A percentile compares a stretch with the other conserved stretches of the same genome.
These are phyloP conservation scores for Flueggea neowawraea DNA, from an alignment of 441 rosid species.

Conservation along the genomic window DNA sequence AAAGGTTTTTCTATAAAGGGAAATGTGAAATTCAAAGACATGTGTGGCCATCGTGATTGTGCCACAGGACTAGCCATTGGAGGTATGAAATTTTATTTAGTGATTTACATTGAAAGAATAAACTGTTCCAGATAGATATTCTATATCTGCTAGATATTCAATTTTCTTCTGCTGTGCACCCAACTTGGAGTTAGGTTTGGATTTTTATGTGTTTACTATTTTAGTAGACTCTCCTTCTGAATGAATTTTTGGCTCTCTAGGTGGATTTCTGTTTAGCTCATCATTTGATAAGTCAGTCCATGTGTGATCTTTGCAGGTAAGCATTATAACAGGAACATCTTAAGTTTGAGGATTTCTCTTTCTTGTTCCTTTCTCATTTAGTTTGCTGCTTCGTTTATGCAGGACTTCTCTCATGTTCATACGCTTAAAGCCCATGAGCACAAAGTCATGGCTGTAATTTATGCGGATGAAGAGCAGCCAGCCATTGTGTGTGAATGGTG, in stretches of 20 bases:
- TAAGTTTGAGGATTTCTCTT: not conserved
- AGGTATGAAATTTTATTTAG: constrained; percentile 42
- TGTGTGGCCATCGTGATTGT: constrained; percentile 73
- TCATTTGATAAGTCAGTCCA: constrained; percentile 75
- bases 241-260: constrained; percentile 35
- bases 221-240: constrained; percentile 19
- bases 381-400: constrained; percentile 19
- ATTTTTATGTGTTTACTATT: not conserved
- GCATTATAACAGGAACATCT: not conserved
- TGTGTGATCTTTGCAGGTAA: constrained; percentile 90
- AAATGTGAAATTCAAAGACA: constrained; percentile 47
- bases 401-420: constrained; percentile 84
- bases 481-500: constrained; percentile 76
- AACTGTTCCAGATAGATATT: not conserved
- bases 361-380: not conserved
- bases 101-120: constrained; percentile 1
- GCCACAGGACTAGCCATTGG: constrained; percentile 78
- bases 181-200: too few relatives aligned
- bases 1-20: constrained; percentile 41
- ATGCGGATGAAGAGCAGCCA: constrained; percentile 57
- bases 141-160: not conserved
- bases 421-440: constrained; percentile 84
- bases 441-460: constrained; percentile 73
- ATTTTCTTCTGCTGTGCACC: not conserved
- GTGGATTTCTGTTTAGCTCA: constrained; percentile 78